Evolutionary conservation across 768 basidiomycete species (phyloP), one percentile per base, ranked within the genome.

Genomic region (Clitopilus hobsonii): DNA sequence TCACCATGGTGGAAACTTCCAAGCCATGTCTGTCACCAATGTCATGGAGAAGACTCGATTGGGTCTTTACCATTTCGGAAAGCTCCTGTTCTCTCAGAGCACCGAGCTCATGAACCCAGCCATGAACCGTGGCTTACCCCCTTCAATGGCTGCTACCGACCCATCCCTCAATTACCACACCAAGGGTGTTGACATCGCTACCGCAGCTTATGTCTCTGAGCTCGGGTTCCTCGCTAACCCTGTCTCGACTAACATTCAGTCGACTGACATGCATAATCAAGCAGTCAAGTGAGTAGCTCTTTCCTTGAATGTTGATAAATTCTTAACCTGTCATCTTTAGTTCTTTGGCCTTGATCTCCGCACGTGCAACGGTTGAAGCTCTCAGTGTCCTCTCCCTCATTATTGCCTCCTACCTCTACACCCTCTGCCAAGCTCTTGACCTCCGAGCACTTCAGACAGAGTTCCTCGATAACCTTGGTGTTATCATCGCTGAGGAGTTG

Each of bases 221-320:
- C 80, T 94, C 27, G 91, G 91, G 25, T 86, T 80, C 63, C 79
- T 93, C 23, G 91, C 88, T 18, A 89, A 83, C 71, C 91, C 92
- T 0, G 91, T 94, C 10, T 88, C 87, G 2, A 90, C 89, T 0
- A 86, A 89, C 60, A 83, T 91, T 49, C 90, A 94, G 63, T 88
- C 86, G 1, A 91, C 91, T 1, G 91, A 94, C 71, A 91, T 93
- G 88, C 89, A 92, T 65, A 94, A 94, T 61, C 92, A 94, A 68
- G 88, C 92, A 41, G 82, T 94, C 69, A 94, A 94, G 89, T 91
- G 59, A 57, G 88, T 74, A 5, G 52, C 29, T 25, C 23, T 13
- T 49, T 51, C 45, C 11, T 16, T 11, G 14, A 49, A 13, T 52
- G 51, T 27, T n/a, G 51, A 38, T 22, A 20, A 13, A 41, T 27